Conservation (phyloP, 495 filamentous ascomycete species). For the Friedmanniomyces endolithicus region DNA sequence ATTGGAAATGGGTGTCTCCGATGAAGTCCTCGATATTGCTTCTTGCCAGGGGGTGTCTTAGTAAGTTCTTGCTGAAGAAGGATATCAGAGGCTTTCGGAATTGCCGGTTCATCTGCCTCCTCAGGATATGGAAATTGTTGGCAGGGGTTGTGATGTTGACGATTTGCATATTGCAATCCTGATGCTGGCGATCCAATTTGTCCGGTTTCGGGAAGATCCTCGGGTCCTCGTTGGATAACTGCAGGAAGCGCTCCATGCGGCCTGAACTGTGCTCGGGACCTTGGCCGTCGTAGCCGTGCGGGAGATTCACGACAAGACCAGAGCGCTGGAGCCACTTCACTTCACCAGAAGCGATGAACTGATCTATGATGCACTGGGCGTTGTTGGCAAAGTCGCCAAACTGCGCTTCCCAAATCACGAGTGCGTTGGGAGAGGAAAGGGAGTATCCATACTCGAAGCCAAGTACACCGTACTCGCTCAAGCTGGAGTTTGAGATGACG, state of each 20-base stretch:
- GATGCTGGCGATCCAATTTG: slow-evolving; percentile 92
- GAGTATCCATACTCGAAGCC: slow-evolving; percentile 99
- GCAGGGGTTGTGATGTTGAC: slow-evolving; percentile 84
- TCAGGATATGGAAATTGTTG: slow-evolving; percentile 91
- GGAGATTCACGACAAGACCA: slow-evolving; percentile 84
- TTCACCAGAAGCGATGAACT: slow-evolving; percentile 96
- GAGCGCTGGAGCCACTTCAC: slow-evolving; percentile 97
- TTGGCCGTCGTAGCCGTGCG: slow-evolving; percentile 96
- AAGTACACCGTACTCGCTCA: slow-evolving; percentile 89
- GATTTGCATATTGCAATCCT: slow-evolving; percentile 99
- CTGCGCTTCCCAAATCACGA: slow-evolving; percentile 98
- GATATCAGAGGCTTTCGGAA: slow-evolving; percentile 95
- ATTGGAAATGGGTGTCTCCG: slow-evolving; percentile 83
- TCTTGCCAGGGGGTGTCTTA: slow-evolving; percentile 83
- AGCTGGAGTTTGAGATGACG: slow-evolving; percentile 91
- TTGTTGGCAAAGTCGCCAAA: slow-evolving; percentile 99
- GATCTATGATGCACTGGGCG: slow-evolving; percentile 95
- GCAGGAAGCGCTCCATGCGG: slow-evolving; percentile 91
- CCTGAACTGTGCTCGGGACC: slow-evolving; percentile 97
- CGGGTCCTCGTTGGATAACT: slow-evolving; percentile 96
- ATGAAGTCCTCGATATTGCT: slow-evolving; percentile 82
- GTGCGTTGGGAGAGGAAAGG: slow-evolving; percentile 83
- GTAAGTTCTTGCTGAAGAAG: slow-evolving; percentile 93
- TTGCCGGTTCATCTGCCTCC: slow-evolving; percentile 95
- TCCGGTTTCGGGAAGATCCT: slow-evolving; percentile 75